Evolutionary conservation across 75 land plant genomes (phyloP), one percentile per base, ranked within the genome.

Genomic region (Sequoiadendron giganteum): DNA sequence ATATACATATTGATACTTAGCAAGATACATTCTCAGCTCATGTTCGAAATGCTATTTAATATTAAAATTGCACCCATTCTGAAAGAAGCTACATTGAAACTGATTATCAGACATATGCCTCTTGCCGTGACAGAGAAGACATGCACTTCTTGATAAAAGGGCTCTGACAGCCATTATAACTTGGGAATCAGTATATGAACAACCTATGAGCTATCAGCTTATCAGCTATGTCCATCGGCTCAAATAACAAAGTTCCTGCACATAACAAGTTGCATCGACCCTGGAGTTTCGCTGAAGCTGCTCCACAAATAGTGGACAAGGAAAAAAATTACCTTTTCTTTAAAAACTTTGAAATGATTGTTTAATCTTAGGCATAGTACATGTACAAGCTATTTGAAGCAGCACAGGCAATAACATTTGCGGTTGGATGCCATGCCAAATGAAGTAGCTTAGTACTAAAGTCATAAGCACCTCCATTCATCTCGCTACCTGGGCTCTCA

Each of bases 301-400:
- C 84, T 82, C 84, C 84, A 82, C 32, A 73, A 73, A 73, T 45
- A 47, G 48, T 82, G 84, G 84, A 82, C 52, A 47, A 28, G 34
- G 32, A 82, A 47, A 82, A 52, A 32, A 82, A 82, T 32, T 43
- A 43, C n/a, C 84, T 43, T 42, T 45, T 82, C 84, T 82, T 45
- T 82, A 82, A 82, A 82, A 43, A 82, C 84, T 82, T 45, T n/a
- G 9, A 82, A 82, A 82, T 45, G 30, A 43, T 28, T 81, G n/a
- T 81, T 81, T 81, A 81, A 82, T 15, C 77, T 85, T 94, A 95
- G 43, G 99, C 99, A 92, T 98, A 98, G 90, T 98, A 98, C 99
- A 98, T 98, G 91, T 98, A 98, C 94, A 98, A 88, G 91, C 99
- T 98, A 91, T 98, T 98, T 85, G 99, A 94, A 87, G 99, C 97